Evolutionary conservation across 257 asterid genomes (phyloP).

Genomic region (Knoxia roxburghii): DNA sequence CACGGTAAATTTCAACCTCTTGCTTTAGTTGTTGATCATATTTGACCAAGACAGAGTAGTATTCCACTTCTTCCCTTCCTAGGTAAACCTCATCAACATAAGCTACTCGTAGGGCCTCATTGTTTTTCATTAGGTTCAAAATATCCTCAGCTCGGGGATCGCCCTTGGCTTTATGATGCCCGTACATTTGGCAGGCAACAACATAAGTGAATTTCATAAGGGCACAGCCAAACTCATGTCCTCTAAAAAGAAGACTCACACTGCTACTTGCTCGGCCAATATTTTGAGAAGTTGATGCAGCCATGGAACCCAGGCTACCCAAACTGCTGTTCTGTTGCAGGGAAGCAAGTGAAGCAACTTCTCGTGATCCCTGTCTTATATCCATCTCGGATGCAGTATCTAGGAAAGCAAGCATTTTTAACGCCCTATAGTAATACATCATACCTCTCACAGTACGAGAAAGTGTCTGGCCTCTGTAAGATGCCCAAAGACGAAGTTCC

Average conservation of each 20-base stretch:
- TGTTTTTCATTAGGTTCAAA: slow-evolving; percentile 63
- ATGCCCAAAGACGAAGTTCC: slow-evolving; percentile 91
- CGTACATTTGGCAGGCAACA: slow-evolving; percentile 93
- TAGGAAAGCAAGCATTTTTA: slow-evolving; percentile 88
- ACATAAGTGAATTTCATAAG: slow-evolving; percentile 83
- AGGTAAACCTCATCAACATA: slow-evolving; percentile 75
- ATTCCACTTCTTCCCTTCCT: slow-evolving; percentile 72
- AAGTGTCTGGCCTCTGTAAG: slow-evolving; percentile 95
- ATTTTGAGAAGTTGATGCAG: slow-evolving; percentile 34
- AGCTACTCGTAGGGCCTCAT: slow-evolving; percentile 93
- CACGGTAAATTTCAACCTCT: slow-evolving; percentile 87
- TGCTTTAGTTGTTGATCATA: slow-evolving; percentile 61
- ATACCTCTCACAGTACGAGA: slow-evolving; percentile 94
- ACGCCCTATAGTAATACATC: slow-evolving; percentile 94
- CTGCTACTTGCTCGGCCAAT: slow-evolving; percentile 69
- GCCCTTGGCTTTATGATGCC: slow-evolving; percentile 67
- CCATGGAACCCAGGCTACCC: slow-evolving; percentile 24
- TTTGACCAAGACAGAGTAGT: slow-evolving; percentile 88
- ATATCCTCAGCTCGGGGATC: slow-evolving; percentile 91
- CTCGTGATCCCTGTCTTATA: slow-evolving; percentile 64
- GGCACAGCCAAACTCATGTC: slow-evolving; percentile 72
- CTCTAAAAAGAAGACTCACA: slow-evolving; percentile 64
- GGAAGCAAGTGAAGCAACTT: slow-evolving; percentile 43
- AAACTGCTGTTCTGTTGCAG: slow-evolving; percentile 29
- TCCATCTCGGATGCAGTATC: slow-evolving; percentile 89